Base-by-base conservation (phyloP, 129 eudicot genomes). In the Centaurea solstitialis region DNA sequence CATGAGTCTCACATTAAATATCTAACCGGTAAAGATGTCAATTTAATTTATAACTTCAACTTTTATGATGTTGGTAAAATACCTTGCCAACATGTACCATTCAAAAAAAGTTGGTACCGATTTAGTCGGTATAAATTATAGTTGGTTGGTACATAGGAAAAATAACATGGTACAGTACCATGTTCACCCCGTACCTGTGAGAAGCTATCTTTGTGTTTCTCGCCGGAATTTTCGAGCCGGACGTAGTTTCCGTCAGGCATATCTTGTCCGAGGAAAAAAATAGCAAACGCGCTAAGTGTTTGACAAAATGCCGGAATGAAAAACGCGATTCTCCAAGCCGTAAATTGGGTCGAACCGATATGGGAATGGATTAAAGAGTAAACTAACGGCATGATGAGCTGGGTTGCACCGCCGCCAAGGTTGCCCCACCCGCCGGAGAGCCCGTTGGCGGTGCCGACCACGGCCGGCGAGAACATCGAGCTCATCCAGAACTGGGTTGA, bases 401-500 rank as follows among this genome's bases (percentile, higher is more conserved):
- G 98, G 0, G 96, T 87, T 0, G 91, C 96, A 0, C 98, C 98
- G 10, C 96, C 96, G 8, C 98, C 98, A 13, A 93, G 91, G 79
- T 93, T 89, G 0, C 96, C 98, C 98, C 96, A 93, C 38, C 98
- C 98, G 33, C 92, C 98, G 1, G 98, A 83, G 2, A 89, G 68
- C 2, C 97, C 98, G 28, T 93, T 93, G 15, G 94, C 98, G 17
- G 91, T 87, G 7, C 94, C 98, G 10, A 91, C 94, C 0, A 93
- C 92, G 0, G 17, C 40, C 0, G 86, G 50, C 1, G 91, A 82
- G 82, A 93, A 91, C 90, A 93, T 83, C 21, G 97, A 89, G 85
- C 98, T 93, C 97, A 89, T 93, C 98, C 98, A 93, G 83, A 89
- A 93, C 18, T 91, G 97, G 23, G 91, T 87, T 0, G 98, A 93